Evolutionary conservation across 805 yeast species (phyloP), one percentile per base, ranked within the genome.

Genomic region (Hanseniaspora guilliermondii): DNA sequence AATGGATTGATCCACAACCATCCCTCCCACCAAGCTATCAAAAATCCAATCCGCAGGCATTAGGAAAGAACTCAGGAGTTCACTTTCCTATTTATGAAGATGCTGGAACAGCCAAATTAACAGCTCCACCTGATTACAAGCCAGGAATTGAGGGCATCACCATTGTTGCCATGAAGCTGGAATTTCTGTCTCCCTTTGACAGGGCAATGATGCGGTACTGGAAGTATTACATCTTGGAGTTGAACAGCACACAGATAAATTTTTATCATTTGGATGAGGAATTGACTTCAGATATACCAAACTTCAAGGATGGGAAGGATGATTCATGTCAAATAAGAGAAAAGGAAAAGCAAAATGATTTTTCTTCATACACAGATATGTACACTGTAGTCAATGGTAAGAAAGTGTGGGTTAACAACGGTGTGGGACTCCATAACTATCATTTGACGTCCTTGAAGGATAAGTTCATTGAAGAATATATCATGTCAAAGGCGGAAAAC

Each of bases 161-260:
- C 0, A 61, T 76, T 1, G 74, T 83, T 1, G 64, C 76, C 6
- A 72, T 88, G 60, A 89, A 88, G 63, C 62, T 75, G 47, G 96
- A 88, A 66, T 80, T 88, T 83, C 58, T 78, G 1, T 75, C 86
- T 4, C 96, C 96, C 0, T 84, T 82, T 63, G 88, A 83, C 60
- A 71, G 79, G 2, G 75, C 94, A 0, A 73, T 79, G 2, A 65
- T 72, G 8, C 72, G 95, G 58, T 74, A 78, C 11, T 89, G 97
- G 97, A 76, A 73, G 60, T 71, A 75, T 42, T 75, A 76, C 44
- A 71, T 84, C 22, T 72, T 87, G 66, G 94, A 85, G 62, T 70
- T 89, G 49, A 87, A 89, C 71, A 85, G 91, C 19, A 89, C 97
- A 1, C 95, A 87, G 68, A 69, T 89, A 36, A 85, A 85, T 65